phyloP scores from a whole-genome alignment of 768 basidiomycete species.

The Naganishia antarctica region DNA sequence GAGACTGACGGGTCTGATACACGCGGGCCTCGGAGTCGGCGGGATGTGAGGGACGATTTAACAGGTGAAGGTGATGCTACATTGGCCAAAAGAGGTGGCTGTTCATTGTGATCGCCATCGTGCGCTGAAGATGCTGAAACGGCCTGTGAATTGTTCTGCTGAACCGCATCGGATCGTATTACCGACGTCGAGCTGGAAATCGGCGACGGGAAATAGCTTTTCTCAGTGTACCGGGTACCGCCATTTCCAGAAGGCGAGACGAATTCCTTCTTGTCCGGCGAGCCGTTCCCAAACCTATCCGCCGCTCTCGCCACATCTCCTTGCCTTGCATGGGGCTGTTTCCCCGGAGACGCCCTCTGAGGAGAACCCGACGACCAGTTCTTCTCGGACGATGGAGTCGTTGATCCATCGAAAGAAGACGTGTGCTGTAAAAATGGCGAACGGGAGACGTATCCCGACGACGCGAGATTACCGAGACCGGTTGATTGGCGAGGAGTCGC shows the following conservation, averaged over 20 bases:
- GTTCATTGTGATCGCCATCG: no score
- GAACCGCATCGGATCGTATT: neutral
- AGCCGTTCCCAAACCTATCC: no score
- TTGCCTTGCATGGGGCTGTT: no score
- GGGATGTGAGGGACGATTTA: conserved; percentile 14
- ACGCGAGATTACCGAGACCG: conserved; percentile 44
- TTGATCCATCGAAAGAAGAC: neutral
- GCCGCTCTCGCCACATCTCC: no score
- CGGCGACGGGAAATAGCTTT: no score
- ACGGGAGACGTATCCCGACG: conserved; percentile 37
- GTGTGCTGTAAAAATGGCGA: conserved; percentile 39
- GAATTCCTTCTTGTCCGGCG: no score
- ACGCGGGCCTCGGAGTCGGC: conserved; percentile 2
- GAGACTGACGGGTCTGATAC: conserved; percentile 23
- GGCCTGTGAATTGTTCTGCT: neutral
- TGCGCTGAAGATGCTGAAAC: no score
- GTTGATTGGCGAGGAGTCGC: conserved; percentile 36
- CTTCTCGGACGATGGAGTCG: neutral
- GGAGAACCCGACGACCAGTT: no score
- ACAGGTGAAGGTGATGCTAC: neutral
- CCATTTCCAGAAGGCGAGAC: no score
- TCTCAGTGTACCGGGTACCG: no score
- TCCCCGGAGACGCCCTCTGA: neutral
- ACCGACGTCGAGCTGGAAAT: neutral
- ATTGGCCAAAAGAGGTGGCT: no score